Evolutionary conservation across 2,329 filamentous ascomycete genomes (phyloP).

Genomic region (Cladosporium austrohemisphaericum): DNA sequence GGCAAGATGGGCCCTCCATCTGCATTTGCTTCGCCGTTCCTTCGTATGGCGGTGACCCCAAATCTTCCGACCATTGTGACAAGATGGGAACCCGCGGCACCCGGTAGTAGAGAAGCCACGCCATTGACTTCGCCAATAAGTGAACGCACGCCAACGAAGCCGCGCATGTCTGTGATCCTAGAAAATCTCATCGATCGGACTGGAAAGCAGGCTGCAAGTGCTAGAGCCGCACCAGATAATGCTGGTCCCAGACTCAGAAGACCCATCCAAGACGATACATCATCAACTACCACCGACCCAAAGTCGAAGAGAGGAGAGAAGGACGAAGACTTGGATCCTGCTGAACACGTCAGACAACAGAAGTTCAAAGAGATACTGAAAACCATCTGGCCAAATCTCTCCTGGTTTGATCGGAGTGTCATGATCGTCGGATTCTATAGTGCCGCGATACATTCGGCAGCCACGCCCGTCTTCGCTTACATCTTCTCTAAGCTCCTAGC

Average conservation of each 20-base stretch:
- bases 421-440: constrained; percentile 60
- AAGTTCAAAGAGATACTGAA: constrained; percentile 54
- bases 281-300: neutral
- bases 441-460: constrained; percentile 61
- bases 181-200: constrained; percentile 22
- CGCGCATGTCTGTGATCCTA: constrained; percentile 17
- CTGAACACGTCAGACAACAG: constrained; percentile 15
- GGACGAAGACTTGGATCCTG: neutral
- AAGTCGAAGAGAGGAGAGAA: neutral
- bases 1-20: constrained; percentile 18
- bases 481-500: constrained; percentile 68
- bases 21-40: constrained; percentile 24
- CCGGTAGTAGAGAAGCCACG: neutral
- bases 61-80: constrained; percentile 2
- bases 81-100: constrained; percentile 7
- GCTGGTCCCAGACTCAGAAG: constrained; percentile 12
- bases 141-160: neutral
- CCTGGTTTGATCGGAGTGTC: constrained; percentile 47
- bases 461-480: constrained; percentile 72
- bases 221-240: constrained; percentile 5
- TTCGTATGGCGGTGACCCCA: constrained; percentile 11
- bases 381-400: constrained; percentile 68
- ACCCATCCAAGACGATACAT: neutral
- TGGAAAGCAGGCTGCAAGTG: constrained; percentile 20
- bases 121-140: constrained; percentile 4